phyloP scores from a whole-genome alignment of 2,329 filamentous ascomycete genomes.

The Hymenoscyphus linearis region DNA sequence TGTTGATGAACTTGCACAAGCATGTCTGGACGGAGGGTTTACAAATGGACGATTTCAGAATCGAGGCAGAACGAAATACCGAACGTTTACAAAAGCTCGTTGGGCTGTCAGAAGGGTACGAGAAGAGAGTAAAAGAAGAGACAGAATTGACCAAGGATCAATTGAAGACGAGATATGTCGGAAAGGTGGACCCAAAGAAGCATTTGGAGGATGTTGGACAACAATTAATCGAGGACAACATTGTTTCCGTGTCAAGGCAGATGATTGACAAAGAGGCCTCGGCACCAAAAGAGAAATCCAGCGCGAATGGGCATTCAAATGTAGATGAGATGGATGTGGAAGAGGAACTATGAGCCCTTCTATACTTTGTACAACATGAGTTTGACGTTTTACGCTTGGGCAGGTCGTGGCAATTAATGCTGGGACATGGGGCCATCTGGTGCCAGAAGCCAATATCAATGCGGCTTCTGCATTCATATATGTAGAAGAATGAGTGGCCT shows the following conservation, averaged over 20 bases:
- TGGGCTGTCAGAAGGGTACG: conserved; percentile 86
- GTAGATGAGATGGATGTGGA: conserved; percentile 31
- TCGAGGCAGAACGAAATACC: conserved; percentile 79
- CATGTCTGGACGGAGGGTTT: conserved; percentile 98
- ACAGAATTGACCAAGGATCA: conserved; percentile 96
- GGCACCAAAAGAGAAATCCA: conserved; percentile 66
- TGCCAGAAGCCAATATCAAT: neutral
- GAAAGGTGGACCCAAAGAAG: conserved; percentile 99
- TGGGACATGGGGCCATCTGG: neutral
- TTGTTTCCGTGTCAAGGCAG: conserved; percentile 93
- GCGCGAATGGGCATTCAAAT: conserved; percentile 39
- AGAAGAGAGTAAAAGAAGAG: conserved; percentile 98
- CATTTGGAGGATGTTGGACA: conserved; percentile 96
- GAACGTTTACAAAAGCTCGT: conserved; percentile 86
- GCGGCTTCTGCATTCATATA: neutral
- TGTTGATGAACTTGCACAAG: conserved; percentile 99
- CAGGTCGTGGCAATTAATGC: conserved; percentile 3
- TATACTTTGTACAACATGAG: conserved; percentile 38
- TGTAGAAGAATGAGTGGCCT: neutral
- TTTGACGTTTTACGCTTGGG: conserved; percentile 23
- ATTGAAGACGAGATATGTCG: conserved; percentile 96
- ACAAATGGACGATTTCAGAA: conserved; percentile 91
- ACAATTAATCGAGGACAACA: conserved; percentile 98
- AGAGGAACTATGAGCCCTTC: conserved; percentile 36
- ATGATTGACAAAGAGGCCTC: conserved; percentile 99